A percentile compares a stretch with the other conserved stretches of the same genome.
Conservation (phyloP, 345 rosid species). For the Mallotus nudiflorus region DNA sequence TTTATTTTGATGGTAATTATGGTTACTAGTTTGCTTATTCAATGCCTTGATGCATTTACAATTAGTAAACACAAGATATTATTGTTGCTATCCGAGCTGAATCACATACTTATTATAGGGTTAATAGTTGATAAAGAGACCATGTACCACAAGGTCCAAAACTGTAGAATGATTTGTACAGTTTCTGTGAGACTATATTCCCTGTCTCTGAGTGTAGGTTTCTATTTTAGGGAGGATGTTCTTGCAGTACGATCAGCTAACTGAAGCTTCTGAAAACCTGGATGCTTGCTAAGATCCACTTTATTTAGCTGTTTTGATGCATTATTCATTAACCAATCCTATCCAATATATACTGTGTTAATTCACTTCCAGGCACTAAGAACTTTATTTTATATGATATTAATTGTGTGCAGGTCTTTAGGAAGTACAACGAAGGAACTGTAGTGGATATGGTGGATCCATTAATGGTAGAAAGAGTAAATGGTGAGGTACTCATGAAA, state of each 20-base stretch:
- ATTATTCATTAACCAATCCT: neutral
- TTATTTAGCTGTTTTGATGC: neutral
- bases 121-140: too few relatives aligned
- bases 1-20: constrained; percentile 7
- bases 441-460: constrained; percentile 63
- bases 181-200: neutral
- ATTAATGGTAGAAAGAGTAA: constrained; percentile 52
- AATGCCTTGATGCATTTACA: neutral
- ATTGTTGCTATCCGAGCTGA: neutral
- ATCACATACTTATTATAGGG: neutral
- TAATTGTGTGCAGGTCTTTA: constrained; percentile 60
- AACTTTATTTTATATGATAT: neutral
- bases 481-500: constrained; percentile 47
- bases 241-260: neutral
- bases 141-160: too few relatives aligned
- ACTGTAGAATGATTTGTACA: too few relatives aligned
- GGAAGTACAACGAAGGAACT: constrained; percentile 60
- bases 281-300: neutral
- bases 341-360: neutral
- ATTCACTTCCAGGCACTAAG: neutral
- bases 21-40: neutral
- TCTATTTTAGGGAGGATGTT: neutral
- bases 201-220: neutral
- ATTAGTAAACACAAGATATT: neutral
- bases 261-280: neutral